Conservation (phyloP, 1,139 yeast genomes). For the Taphrina populina region DNA sequence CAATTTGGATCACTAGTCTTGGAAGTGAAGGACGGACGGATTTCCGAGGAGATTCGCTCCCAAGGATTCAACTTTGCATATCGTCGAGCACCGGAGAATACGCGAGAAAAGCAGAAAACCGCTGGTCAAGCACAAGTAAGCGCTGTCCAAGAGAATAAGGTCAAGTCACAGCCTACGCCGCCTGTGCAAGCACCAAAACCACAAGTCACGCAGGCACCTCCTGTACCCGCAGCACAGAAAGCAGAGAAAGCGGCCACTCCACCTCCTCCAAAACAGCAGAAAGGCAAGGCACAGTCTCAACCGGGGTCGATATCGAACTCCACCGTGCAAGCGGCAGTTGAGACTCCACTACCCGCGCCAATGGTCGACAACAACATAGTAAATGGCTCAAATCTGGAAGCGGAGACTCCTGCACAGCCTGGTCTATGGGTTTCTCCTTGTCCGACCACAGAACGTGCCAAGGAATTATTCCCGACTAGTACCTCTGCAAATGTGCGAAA, state of each 20-base stretch:
- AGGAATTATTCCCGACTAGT: slow-evolving; percentile 43
- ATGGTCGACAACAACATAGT: no score
- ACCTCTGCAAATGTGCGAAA: slow-evolving; percentile 40
- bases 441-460: slow-evolving; percentile 44
- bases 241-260: slow-evolving; percentile 21
- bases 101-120: slow-evolving; percentile 12
- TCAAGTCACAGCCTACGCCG: slow-evolving; percentile 4
- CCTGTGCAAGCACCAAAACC: slow-evolving; percentile 16
- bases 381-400: slow-evolving; percentile 22
- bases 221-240: background rate
- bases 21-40: slow-evolving; percentile 48
- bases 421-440: slow-evolving; percentile 49
- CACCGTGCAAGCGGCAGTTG: slow-evolving; percentile 21
- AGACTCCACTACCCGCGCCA: slow-evolving; percentile 18
- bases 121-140: slow-evolving; percentile 9
- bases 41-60: slow-evolving; percentile 50
- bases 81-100: slow-evolving; percentile 40
- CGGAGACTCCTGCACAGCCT: slow-evolving; percentile 38
- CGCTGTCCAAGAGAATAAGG: background rate
- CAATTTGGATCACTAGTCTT: slow-evolving; percentile 51
- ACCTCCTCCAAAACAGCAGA: slow-evolving; percentile 23
- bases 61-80: slow-evolving; percentile 56
- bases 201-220: slow-evolving; percentile 3
- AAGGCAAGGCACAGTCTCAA: slow-evolving; percentile 7
- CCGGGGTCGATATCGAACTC: background rate